These are phyloP conservation scores for Alternaria sp. DNA, from an alignment of 2,329 filamentous ascomycete genomes.

Conservation along the genomic window DNA sequence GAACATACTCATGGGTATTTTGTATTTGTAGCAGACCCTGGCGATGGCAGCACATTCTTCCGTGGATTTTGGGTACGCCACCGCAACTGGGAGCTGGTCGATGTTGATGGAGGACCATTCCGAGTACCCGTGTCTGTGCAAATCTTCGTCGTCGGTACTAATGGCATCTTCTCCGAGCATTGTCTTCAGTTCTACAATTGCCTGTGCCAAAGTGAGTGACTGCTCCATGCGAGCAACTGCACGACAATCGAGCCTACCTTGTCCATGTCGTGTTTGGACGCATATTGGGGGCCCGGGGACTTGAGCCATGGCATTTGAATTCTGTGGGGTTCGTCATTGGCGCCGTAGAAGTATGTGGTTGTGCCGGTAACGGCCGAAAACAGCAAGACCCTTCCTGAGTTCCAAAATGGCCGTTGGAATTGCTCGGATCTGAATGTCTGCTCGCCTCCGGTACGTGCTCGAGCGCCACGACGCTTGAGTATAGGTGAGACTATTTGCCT, in stretches of 20 bases:
- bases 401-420: conserved; percentile 55
- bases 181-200: conserved; percentile 63
- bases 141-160: conserved; percentile 69
- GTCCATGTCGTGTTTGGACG: conserved; percentile 61
- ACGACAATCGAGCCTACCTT: conserved; percentile 46
- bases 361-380: conserved; percentile 61
- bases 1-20: conserved; percentile 71
- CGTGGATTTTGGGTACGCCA: conserved; percentile 70
- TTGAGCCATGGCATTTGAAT: conserved; percentile 41
- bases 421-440: conserved; percentile 29
- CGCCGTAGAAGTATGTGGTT: conserved; percentile 62
- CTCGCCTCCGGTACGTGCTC: conserved; percentile 40
- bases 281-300: conserved; percentile 55
- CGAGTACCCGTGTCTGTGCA: conserved; percentile 71
- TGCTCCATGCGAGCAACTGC: not conserved
- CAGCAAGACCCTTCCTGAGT: conserved; percentile 58
- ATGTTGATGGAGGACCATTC: conserved; percentile 76
- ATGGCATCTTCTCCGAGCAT: conserved; percentile 67
- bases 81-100: conserved; percentile 68
- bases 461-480: conserved; percentile 40
- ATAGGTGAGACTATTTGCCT: conserved; percentile 42
- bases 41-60: conserved; percentile 71
- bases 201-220: conserved; percentile 49
- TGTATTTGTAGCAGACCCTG: conserved; percentile 78
- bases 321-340: conserved; percentile 51